Conservation (phyloP, 139 green algal genomes). For the Spirogloea muscicola region DNA sequence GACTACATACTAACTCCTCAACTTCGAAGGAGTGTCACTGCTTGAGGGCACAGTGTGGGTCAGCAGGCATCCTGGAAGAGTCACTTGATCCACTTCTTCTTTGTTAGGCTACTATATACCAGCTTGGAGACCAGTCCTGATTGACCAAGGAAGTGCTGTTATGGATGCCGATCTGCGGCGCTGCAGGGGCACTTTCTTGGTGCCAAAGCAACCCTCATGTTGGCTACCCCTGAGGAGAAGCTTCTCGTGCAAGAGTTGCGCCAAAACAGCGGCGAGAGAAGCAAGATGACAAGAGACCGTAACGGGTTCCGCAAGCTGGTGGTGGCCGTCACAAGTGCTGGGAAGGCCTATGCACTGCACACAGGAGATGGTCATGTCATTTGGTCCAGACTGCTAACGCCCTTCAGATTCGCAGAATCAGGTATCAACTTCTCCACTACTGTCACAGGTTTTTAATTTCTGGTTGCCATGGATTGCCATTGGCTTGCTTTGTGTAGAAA, state of each 20-base stretch:
- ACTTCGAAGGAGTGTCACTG: too few relatives aligned
- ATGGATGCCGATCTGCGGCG: too few relatives aligned
- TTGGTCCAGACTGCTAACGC: constrained; percentile 57
- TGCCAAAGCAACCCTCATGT: constrained; percentile 20
- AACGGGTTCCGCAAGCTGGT: constrained; percentile 78
- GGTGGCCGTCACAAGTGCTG: constrained; percentile 56
- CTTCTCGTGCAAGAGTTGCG: constrained; percentile 9
- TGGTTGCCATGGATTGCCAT: neutral
- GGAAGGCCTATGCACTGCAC: constrained; percentile 78
- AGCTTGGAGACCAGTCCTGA: neutral
- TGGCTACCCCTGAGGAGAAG: constrained; percentile 18
- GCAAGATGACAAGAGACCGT: constrained; percentile 52
- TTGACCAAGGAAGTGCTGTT: too few relatives aligned
- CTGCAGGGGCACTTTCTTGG: constrained; percentile 19
- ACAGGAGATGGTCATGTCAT: constrained; percentile 79
- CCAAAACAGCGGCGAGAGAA: constrained; percentile 7
- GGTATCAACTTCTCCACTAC: too few relatives aligned
- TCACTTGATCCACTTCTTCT: too few relatives aligned
- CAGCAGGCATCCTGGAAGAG: too few relatives aligned
- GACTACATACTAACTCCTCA: too few relatives aligned
- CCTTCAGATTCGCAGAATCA: constrained; percentile 14
- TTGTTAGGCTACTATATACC: neutral
- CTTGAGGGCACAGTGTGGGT: too few relatives aligned
- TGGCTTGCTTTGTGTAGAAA: neutral
- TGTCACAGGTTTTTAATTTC: too few relatives aligned